These are phyloP conservation scores for Nepenthes alata DNA, from an alignment of 179 eudicot genomes.

Conservation along the genomic window DNA sequence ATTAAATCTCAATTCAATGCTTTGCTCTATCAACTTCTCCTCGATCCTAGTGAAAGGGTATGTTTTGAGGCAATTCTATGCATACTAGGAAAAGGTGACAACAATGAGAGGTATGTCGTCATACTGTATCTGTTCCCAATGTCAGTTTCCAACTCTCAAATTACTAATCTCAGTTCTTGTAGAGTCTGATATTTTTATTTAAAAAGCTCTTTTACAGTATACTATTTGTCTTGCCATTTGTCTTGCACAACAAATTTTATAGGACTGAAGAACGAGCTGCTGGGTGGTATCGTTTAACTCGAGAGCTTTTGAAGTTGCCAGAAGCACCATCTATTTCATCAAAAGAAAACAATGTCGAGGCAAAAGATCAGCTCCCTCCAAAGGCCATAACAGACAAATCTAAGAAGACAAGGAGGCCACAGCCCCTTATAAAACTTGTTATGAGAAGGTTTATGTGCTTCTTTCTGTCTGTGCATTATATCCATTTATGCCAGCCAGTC, in stretches of 20 bases:
- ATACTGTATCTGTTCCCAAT: background rate
- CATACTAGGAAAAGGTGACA: constrained; percentile 79
- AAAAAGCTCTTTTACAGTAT: background rate
- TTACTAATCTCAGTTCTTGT: too few relatives aligned
- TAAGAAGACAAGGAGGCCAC: constrained; percentile 73
- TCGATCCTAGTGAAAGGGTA: constrained; percentile 99
- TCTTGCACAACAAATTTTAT: constrained; percentile 3
- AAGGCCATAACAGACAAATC: constrained; percentile 75
- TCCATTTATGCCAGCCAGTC: background rate
- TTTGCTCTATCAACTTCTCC: constrained; percentile 86
- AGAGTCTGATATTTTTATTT: background rate
- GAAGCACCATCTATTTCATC: constrained; percentile 74
- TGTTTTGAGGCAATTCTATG: constrained; percentile 96
- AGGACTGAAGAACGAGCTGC: constrained; percentile 97
- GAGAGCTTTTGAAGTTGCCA: constrained; percentile 91
- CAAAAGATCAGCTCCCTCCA: constrained; percentile 55
- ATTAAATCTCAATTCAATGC: constrained; percentile 79
- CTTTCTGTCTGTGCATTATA: constrained; percentile 1
- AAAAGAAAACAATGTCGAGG: constrained; percentile 48
- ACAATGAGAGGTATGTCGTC: constrained; percentile 64
- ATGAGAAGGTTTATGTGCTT: constrained; percentile 71
- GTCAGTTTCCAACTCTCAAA: too few relatives aligned
- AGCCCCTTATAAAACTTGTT: constrained; percentile 90
- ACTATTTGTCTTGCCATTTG: background rate
- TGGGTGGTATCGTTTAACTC: constrained; percentile 91